Evolutionary conservation across 768 basidiomycete species (phyloP).

Genomic region (Fomitopsis pulvina): DNA sequence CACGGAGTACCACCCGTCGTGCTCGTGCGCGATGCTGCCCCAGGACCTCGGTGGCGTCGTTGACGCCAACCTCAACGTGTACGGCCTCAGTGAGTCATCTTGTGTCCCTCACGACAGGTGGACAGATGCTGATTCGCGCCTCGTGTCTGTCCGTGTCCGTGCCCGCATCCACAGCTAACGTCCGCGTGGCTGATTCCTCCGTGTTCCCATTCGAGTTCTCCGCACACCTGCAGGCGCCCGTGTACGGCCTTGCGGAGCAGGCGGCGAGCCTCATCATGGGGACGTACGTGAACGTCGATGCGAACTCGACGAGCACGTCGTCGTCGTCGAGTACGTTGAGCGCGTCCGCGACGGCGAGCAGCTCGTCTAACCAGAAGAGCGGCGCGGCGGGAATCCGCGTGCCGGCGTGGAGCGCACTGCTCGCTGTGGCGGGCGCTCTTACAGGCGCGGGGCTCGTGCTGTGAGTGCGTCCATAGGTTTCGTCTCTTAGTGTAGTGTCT

Average conservation of each 20-base stretch:
- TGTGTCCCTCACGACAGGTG: background rate
- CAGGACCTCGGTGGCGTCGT: conserved; percentile 50
- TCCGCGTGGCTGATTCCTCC: conserved; percentile 52
- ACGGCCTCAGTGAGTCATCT: conserved; percentile 34
- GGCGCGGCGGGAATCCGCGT: conserved; percentile 1
- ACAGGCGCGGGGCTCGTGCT: conserved; percentile 6
- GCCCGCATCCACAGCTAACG: conserved; percentile 40
- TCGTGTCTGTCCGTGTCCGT: conserved; percentile 4
- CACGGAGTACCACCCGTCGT: conserved; percentile 58
- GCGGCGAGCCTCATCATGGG: conserved; percentile 37
- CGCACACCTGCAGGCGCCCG: conserved; percentile 33
- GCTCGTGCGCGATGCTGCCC: conserved; percentile 54
- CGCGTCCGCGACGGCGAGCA: background rate
- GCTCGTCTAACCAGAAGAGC: background rate
- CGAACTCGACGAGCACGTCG: background rate
- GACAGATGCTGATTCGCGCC: background rate
- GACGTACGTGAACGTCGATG: conserved; percentile 28
- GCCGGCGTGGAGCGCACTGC: background rate
- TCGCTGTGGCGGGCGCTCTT: conserved; percentile 3
- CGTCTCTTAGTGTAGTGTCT: background rate
- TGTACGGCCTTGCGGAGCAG: conserved; percentile 44
- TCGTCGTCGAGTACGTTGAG: background rate
- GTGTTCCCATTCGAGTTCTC: conserved; percentile 50
- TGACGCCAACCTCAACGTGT: conserved; percentile 46
- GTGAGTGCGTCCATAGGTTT: background rate